phyloP scores from a whole-genome alignment of 75 land plant genomes.

The Cupressus sempervirens region DNA sequence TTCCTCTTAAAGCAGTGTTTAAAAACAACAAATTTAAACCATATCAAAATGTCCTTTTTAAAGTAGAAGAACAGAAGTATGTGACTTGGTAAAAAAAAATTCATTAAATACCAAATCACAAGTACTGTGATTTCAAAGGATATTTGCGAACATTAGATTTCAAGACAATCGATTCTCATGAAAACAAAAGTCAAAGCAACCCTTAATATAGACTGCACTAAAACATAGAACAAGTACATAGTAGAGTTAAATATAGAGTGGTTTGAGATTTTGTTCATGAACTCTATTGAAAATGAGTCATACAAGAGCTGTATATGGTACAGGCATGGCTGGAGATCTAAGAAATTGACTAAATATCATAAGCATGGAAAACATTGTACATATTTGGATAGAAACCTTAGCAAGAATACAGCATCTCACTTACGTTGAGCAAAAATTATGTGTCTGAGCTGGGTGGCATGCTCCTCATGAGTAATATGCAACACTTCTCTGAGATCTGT shows the following conservation, averaged over 20 bases:
- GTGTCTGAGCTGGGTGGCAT: neutral
- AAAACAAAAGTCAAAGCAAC: no score
- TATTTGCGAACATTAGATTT: no score
- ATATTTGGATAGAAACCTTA: neutral
- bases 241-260: neutral
- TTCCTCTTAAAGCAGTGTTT: no score
- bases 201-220: no score
- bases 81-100: no score
- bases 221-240: no score
- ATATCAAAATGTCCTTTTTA: no score
- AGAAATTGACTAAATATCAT: neutral
- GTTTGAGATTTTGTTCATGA: neutral
- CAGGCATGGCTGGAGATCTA: neutral
- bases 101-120: no score
- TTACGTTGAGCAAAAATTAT: neutral
- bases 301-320: neutral
- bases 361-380: neutral
- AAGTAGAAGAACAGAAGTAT: no score
- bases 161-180: no score
- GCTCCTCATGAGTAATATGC: constrained; percentile 10
- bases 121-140: no score
- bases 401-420: neutral
- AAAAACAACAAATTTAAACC: no score
- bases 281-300: neutral
- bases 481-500: constrained; percentile 5